Evolutionary conservation across 2,329 filamentous ascomycete genomes (phyloP).

Genomic region (Paradendryphiella salina): DNA sequence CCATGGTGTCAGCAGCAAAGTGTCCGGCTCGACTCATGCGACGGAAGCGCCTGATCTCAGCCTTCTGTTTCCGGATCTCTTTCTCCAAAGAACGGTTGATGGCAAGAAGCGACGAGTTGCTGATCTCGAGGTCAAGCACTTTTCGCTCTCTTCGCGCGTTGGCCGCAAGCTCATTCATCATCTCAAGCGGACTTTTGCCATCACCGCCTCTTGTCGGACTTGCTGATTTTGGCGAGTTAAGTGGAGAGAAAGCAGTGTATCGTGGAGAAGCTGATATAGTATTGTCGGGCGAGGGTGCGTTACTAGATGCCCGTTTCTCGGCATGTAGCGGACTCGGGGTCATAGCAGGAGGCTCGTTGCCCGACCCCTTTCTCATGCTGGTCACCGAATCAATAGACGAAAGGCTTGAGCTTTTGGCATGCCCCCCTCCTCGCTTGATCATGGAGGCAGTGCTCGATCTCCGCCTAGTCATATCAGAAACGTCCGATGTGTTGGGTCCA

Average conservation of each 20-base stretch:
- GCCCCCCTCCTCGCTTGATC: conserved; percentile 30
- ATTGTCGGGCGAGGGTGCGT: conserved; percentile 32
- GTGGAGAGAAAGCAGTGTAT: conserved; percentile 27
- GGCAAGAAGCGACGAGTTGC: conserved; percentile 89
- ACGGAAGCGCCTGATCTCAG: conserved; percentile 81
- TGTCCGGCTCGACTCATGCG: conserved; percentile 82
- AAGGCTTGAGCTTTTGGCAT: conserved; percentile 49
- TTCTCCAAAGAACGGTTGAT: conserved; percentile 93
- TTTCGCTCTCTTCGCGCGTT: conserved; percentile 91
- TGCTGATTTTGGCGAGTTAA: conserved; percentile 44
- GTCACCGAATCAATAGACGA: conserved; percentile 53
- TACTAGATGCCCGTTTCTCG: conserved; percentile 37
- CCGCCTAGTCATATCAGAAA: conserved; percentile 30
- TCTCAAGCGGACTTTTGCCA: conserved; percentile 55
- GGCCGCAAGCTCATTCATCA: conserved; percentile 75
- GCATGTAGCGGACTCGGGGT: conserved; percentile 42
- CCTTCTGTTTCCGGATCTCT: conserved; percentile 86
- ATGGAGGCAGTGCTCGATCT: conserved; percentile 41
- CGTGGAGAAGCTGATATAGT: conserved; percentile 29
- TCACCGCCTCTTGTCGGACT: conserved; percentile 63
- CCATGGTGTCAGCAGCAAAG: conserved; percentile 62
- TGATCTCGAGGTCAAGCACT: conserved; percentile 94
- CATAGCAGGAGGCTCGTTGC: conserved; percentile 28
- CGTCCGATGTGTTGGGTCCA: conserved; percentile 30
- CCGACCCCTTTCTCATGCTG: conserved; percentile 33